These are phyloP conservation scores for Cucurbita moschata DNA, from an alignment of 306 rosid species.

Conservation along the genomic window DNA sequence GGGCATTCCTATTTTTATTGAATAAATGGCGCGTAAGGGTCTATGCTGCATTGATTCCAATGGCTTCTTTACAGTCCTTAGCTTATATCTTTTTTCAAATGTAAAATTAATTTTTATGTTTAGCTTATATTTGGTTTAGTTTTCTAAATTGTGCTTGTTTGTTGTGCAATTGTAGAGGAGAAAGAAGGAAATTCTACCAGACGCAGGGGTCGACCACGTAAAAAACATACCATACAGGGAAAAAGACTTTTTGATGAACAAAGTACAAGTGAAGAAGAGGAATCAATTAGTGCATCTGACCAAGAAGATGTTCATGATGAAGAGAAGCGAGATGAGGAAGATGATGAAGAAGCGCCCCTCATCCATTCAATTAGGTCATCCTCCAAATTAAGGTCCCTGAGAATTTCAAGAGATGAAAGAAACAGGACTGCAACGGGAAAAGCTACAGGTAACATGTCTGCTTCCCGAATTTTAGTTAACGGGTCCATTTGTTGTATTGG, in stretches of 20 bases:
- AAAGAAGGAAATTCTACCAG: slow-evolving; percentile 48
- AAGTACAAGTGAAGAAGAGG: slow-evolving; percentile 74
- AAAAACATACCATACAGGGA: slow-evolving; percentile 44
- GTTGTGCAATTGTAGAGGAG: slow-evolving; percentile 49
- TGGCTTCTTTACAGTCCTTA: background rate
- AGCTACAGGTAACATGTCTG: slow-evolving; percentile 33
- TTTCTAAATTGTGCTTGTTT: background rate
- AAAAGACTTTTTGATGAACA: slow-evolving; percentile 85
- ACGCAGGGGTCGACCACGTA: slow-evolving; percentile 93
- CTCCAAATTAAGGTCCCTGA: slow-evolving; percentile 63
- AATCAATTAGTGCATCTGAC: slow-evolving; percentile 75
- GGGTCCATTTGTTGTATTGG: background rate
- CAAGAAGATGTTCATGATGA: slow-evolving; percentile 51
- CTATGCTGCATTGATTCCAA: background rate
- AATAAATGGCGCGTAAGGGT: background rate
- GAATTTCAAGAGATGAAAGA: slow-evolving; percentile 50
- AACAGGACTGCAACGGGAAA: slow-evolving; percentile 27
- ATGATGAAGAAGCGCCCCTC: slow-evolving; percentile 63
- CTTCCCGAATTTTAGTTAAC: slow-evolving; percentile 45
- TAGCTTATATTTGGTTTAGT: background rate
- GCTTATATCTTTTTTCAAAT: background rate
- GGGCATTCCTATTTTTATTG: background rate
- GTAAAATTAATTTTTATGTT: background rate
- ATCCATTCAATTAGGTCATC: slow-evolving; percentile 62
- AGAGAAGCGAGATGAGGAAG: slow-evolving; percentile 44